Base-by-base conservation (phyloP, 1,139 yeast genomes). In the Saccharomyces hybrid region DNA sequence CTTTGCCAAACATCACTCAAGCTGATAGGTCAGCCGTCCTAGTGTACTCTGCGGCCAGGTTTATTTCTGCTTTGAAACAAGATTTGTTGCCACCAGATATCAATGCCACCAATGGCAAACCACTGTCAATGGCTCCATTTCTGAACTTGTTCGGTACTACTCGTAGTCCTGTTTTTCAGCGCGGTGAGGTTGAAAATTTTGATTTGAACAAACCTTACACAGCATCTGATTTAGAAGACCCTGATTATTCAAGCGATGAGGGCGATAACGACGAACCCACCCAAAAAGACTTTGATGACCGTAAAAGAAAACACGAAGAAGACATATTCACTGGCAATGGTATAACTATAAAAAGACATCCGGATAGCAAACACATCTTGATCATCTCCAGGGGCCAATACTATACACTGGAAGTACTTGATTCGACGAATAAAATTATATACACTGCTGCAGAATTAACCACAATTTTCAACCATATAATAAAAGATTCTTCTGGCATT, bases 71-170 rank as follows among this genome's bases (percentile, higher is more conserved):
- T 27, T 71, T 85, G 55, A 75, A 86, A 52, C 75, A 73, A 50
- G 81, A 78, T 26, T 70, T 77, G 0, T 71, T 86, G 55, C 75
- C 78, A 51, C 81, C 84, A 0, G 95, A 86, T 67, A 53, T 71
- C 13, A 77, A 86, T 29, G 82, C 84, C 3, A 74, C 72, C 49
- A 53, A 55, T 14, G 75, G 76, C 0, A 73, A 70, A 28, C 82
- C 84, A 0, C 70, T 84, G 55, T 80, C 89, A 4, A 86, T 85
- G 91, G 74, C 75, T 48, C 83, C 90, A 47, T 85, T 84, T 67
- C 68, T 72, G 55, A 82, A 82, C 60, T 70, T 86, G 46, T 86
- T 86, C 69, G 89, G 89, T 9, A 78, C 88, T 5, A 79, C 89
- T 0, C 75, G 90, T 57, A 69, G 79, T 5, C 91, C 93, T 0